Evolutionary conservation across 257 asterid genomes (phyloP), one percentile per base, ranked within the genome.

Genomic region (Ajuga chamaepitys): DNA sequence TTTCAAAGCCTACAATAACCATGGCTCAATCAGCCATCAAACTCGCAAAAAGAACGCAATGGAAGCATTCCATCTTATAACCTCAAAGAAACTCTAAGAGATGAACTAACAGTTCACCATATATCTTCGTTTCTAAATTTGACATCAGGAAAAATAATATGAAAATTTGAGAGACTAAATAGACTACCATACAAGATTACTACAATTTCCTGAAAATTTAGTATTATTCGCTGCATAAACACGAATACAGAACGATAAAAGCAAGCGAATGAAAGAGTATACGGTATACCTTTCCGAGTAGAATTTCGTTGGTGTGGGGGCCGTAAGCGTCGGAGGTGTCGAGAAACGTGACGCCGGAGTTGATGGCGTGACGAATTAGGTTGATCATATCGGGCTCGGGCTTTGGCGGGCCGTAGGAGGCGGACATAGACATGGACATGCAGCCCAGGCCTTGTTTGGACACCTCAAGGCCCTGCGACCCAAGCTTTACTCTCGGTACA

Each of bases 301-400:
- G 61, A 24, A 65, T 18, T 26, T 75, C 77, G 55, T 75, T 75
- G 66, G 76, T 75, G 1, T 68, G 73, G 12, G 79, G 83, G 1
- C 80, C 80, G 52, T 70, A 75, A 25, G 11, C 7, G 54, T 75
- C 80, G 47, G 80, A 70, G 37, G 80, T 75, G 18, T 75, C 80
- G 25, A 75, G 76, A n/a, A 75, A 70, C 0, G 78, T 74, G 62
- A 74, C 57, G 57, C 78, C 78, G 67, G 74, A 74, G 53, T 54
- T 28, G 48, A 74, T 55, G 44, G 74, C 74, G 66, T 61, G 74
- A 62, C 62, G 78, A 53, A 74, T 68, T 57, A 74, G 74, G 3
- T 68, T 5, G 68, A 74, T 68, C 78, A 74, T 68, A 0, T 74
- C 78, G 45, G 67, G 35, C 41, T 74, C 78, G 58, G 78, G 71